These are phyloP conservation scores for Canavalia gladiata DNA, from an alignment of 306 rosid species.

Conservation along the genomic window DNA sequence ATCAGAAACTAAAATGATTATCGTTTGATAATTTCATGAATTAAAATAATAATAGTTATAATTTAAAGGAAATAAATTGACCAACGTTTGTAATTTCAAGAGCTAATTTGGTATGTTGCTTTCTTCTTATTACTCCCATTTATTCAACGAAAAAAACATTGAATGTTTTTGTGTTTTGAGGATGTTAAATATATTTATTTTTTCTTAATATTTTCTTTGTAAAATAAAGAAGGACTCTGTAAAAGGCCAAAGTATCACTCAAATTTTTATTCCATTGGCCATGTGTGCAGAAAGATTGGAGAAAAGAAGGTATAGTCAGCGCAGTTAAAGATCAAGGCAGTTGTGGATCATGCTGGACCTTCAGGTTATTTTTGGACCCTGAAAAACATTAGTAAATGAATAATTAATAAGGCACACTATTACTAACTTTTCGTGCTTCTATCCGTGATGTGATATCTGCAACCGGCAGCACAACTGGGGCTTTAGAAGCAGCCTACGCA, in stretches of 20 bases:
- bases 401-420: background rate
- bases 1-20: too few species aligned
- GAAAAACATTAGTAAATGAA: background rate
- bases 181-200: background rate
- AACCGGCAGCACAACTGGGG: conserved; percentile 77
- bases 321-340: conserved; percentile 80
- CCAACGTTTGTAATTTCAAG: background rate
- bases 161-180: background rate
- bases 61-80: background rate
- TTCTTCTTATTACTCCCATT: background rate
- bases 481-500: conserved; percentile 82
- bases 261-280: background rate
- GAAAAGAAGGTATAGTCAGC: conserved; percentile 72
- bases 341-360: conserved; percentile 57
- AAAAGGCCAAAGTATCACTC: background rate
- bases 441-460: conserved; percentile 23
- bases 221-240: background rate
- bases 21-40: too few species aligned
- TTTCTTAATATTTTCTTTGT: background rate
- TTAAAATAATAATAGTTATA: background rate
- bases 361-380: conserved; percentile 43
- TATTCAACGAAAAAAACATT: background rate
- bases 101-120: background rate
- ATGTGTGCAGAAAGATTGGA: conserved; percentile 82
- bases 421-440: conserved; percentile 2